Base-by-base conservation (phyloP, 2,329 filamentous ascomycete genomes). In the Aureobasidium vineae region DNA sequence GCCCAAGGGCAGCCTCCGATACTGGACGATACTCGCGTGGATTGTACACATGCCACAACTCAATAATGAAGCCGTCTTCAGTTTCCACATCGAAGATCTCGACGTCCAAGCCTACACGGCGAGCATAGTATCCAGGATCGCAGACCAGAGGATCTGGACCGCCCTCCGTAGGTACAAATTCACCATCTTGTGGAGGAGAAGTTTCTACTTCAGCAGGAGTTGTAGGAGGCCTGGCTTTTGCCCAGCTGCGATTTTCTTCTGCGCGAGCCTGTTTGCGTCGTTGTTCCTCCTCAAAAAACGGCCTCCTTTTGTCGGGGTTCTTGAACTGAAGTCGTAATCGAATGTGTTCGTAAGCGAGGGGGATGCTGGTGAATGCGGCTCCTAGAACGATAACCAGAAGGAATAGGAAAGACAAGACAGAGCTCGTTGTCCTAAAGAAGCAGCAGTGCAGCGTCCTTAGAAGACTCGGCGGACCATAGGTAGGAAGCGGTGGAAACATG, bases 61-160 rank as follows among this genome's bases (percentile, higher is more conserved):
- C 87, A 69, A 97, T 90, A 53, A 97, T 86, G 74, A 97, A 97
- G 0, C 93, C 93, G 73, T 98, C 94, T 75, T 97, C 93, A 0
- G 94, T 97, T 76, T 96, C 89, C 0, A 97, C 92, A 59, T 90
- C 83, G 72, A 92, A 91, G 11, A 85, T 85, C 73, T 97, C 93
- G 28, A 92, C 86, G 68, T 97, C 92, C 0, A 98, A 83, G 0
- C 94, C 94, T 16, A 97, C 92, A 15, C 93, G 84, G 23, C 91
- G 84, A 1, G 94, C 93, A 74, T 98, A 97, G 75, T 97, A 95
- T 2, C 84, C 84, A 23, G 93, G 86, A 72, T 97, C 90, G 72
- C 90, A 91, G 8, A 90, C 78, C 8, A 97, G 79, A 3, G 86
- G 88, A 75, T 97, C 94, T 7, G 84, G 85, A 0, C 92, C 92